Evolutionary conservation across 148 eudicot genomes (phyloP).

Genomic region (Rhododendron williamsianum): DNA sequence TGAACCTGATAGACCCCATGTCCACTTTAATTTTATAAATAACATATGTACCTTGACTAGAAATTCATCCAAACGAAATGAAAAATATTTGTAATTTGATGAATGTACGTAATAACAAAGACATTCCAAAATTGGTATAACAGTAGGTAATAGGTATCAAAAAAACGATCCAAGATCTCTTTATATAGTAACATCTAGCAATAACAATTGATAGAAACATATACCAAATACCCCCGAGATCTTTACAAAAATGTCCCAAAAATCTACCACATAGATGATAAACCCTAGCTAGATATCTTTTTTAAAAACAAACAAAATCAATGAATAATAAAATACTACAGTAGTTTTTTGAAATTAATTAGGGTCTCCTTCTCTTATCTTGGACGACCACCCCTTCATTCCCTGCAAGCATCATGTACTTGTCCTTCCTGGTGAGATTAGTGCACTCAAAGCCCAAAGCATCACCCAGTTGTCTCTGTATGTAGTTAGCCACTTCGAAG

Average conservation of each 20-base stretch:
- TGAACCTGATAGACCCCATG: no score
- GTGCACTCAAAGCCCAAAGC: slow-evolving; percentile 84
- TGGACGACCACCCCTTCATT: slow-evolving; percentile 48
- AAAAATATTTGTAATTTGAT: no score
- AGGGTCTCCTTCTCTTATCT: slow-evolving; percentile 11
- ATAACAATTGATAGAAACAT: background rate
- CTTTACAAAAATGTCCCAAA: background rate
- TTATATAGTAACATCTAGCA: background rate
- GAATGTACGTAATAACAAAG: background rate
- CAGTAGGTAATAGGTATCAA: background rate
- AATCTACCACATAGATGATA: background rate
- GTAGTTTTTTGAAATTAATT: background rate
- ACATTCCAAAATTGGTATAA: background rate
- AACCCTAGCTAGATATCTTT: no score
- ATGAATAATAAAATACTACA: background rate
- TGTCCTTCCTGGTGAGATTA: slow-evolving; percentile 59
- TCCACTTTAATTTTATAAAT: no score
- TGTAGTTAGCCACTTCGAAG: slow-evolving; percentile 67
- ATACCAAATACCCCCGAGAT: background rate
- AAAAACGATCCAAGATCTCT: slow-evolving; percentile 1
- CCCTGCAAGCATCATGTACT: slow-evolving; percentile 85
- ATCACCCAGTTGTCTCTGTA: slow-evolving; percentile 59
- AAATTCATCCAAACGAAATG: background rate
- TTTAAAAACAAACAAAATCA: background rate
- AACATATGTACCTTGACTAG: background rate